Evolutionary conservation across 2,329 filamentous ascomycete species (phyloP), one percentile per base, ranked within the genome.

Genomic region (Zarea fungicola): DNA sequence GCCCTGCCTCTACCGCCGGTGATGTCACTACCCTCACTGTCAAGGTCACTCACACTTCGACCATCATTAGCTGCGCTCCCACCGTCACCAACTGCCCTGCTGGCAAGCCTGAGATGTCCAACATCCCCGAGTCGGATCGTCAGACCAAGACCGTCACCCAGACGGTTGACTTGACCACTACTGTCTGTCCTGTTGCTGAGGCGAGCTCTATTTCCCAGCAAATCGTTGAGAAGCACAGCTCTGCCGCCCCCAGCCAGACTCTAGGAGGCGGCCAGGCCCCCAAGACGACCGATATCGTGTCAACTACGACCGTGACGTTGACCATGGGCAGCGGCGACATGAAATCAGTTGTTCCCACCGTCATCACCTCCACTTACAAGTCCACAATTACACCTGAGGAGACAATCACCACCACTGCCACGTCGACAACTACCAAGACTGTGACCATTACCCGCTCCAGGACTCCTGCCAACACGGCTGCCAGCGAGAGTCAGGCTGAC

Each of bases 41-140:
- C 67, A 71, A 74, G 69, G 66, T 72, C 61, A 81, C 77, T 51
- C 66, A 77, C 61, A 65, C 78, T 55, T 67, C 75, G 53, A 82
- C 78, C 64, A 70, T 81, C 65, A 81, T 73, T 58, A 79, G 75
- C 50, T 82, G 78, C 62, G 75, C 70, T 54, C 68, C 78, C 49
- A 76, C 73, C 49, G 72, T 80, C 61, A 79, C 77, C 64, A 68
- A 80, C 78, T 83, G 79, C 66, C 69, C 70, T 48, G 63, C 64
- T 52, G 59, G 61, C 50, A 40, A 61, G 53, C 60, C 64, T 19
- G 65, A 56, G 44, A 58, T 66, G 44, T 62, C 62, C 44, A 57
- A 60, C 51, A 58, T 71, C 40, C 65, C 69, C 50, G 63, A 64
- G 54, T 56, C 60, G 13, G 62, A 68, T 54, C 64, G 62, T 58